phyloP scores from a whole-genome alignment of 2,329 filamentous ascomycete genomes.

The Alternaria postmessia region DNA sequence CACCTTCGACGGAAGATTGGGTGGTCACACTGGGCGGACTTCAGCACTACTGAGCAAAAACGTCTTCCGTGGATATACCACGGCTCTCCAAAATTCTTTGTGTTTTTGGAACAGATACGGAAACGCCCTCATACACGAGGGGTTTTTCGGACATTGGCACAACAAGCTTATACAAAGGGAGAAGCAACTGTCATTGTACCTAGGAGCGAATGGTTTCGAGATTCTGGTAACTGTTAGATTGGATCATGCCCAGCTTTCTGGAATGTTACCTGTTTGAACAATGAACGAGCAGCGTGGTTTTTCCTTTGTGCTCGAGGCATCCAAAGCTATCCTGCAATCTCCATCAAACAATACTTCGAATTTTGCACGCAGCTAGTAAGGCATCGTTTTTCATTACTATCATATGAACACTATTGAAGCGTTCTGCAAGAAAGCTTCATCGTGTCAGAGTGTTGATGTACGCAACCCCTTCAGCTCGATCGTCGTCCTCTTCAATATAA shows the following conservation, averaged over 20 bases:
- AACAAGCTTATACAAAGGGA: background rate
- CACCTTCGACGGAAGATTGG: background rate
- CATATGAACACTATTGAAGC: background rate
- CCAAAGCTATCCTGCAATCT: background rate
- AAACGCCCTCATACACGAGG: too few relatives aligned
- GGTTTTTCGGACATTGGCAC: background rate
- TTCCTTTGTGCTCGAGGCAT: background rate
- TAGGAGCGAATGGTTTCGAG: background rate
- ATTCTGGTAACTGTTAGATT: background rate
- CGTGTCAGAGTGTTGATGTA: slow-evolving; percentile 38
- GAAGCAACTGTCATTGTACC: background rate
- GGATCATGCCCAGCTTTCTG: background rate
- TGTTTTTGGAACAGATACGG: background rate
- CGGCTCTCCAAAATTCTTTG: background rate
- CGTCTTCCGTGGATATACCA: background rate
- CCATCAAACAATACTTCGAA: background rate
- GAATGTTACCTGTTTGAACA: too few relatives aligned
- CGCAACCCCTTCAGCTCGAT: slow-evolving; percentile 29
- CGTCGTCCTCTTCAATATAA: slow-evolving; percentile 36
- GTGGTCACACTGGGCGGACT: background rate
- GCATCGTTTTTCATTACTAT: background rate
- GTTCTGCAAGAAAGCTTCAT: background rate
- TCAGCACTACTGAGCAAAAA: background rate
- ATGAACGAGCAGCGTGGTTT: too few relatives aligned
- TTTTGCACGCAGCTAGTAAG: background rate